These are phyloP conservation scores for Paragyromitra xinjiangensis DNA, from an alignment of 495 filamentous ascomycete species.

Conservation along the genomic window DNA sequence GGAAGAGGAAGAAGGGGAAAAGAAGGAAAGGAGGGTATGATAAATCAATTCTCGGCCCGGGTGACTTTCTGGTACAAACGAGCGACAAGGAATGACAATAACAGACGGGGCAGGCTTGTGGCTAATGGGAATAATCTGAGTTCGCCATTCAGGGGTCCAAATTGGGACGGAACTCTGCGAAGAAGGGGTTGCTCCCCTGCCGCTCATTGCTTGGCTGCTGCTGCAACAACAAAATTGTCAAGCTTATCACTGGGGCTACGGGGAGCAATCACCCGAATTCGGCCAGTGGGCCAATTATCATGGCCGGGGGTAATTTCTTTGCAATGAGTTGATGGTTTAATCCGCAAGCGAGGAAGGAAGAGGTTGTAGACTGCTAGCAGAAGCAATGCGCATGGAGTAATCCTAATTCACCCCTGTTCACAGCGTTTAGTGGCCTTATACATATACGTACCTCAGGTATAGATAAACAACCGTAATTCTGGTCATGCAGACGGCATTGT, in stretches of 20 bases:
- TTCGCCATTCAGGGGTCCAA: constrained; percentile 22
- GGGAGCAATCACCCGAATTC: constrained; percentile 23
- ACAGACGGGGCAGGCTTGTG: constrained; percentile 26
- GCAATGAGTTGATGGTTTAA: constrained; percentile 17
- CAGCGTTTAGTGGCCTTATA: background rate
- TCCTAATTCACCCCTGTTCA: no score
- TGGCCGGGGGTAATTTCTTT: constrained; percentile 28
- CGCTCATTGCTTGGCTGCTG: constrained; percentile 28
- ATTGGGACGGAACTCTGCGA: constrained; percentile 20
- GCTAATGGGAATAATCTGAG: constrained; percentile 30
- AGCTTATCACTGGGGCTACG: constrained; percentile 17
- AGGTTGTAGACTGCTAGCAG: background rate
- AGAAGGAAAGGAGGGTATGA: constrained; percentile 43
- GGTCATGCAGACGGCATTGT: background rate
- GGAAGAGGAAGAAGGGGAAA: constrained; percentile 8
- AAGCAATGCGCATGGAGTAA: background rate
- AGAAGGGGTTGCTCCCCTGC: constrained; percentile 29
- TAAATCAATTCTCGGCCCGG: constrained; percentile 45
- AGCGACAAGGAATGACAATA: constrained; percentile 33
- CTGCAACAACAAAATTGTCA: constrained; percentile 16
- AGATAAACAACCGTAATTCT: background rate
- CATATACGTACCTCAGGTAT: background rate
- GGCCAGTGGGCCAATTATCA: constrained; percentile 24
- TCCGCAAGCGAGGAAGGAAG: constrained; percentile 18
- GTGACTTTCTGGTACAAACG: constrained; percentile 32